Evolutionary conservation across 1,139 yeast species (phyloP), one percentile per base, ranked within the genome.

Genomic region (Saccharomycopsis hybrid): DNA sequence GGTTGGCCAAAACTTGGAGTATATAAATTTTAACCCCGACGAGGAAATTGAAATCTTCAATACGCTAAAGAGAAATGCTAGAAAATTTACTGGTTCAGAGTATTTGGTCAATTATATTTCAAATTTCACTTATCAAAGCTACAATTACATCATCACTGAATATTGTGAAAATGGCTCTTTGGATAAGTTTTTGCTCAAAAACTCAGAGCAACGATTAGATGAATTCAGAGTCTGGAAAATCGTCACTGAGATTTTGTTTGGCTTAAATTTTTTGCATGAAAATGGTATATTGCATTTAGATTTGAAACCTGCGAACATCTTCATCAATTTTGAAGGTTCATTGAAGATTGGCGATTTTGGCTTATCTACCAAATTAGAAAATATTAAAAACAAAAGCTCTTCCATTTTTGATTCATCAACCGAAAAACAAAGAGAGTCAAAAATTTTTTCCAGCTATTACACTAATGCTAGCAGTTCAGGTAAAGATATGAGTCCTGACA

Each of bases 151-250:
- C 42, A 88, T 90, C 94, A 90, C 96, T 2, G 97, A 90, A 61
- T 89, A 72, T 63, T 92, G 97, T 67, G 99, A 92, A 62, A 90
- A 92, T 61, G 98, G 98, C 1, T 86, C 92, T 29, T 68, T 92
- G 47, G 95, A 82, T 62, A 77, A 79, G 51, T 92, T 92, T 62
- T 67, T 92, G 47, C 77, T 82, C 41, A 95, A 87, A 57, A 82
- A 83, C 62, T 94, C 94, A 52, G 72, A 85, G n/a, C 70, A 82
- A 5, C 75, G 78, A 54, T 69, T 84, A 44, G 99, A 92, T 64
- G 98, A 92, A 64, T 92, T 96, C 82, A 77, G 99, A 57, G 90
- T 90, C 41, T 92, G 99, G 99, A 92, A 92, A 68, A 90, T 94
- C 41, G 69, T 90, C 56, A 83, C 85, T 49, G 97, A 92, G 63